Conservation (phyloP, 306 rosid species). For the Bauhinia variegata region DNA sequence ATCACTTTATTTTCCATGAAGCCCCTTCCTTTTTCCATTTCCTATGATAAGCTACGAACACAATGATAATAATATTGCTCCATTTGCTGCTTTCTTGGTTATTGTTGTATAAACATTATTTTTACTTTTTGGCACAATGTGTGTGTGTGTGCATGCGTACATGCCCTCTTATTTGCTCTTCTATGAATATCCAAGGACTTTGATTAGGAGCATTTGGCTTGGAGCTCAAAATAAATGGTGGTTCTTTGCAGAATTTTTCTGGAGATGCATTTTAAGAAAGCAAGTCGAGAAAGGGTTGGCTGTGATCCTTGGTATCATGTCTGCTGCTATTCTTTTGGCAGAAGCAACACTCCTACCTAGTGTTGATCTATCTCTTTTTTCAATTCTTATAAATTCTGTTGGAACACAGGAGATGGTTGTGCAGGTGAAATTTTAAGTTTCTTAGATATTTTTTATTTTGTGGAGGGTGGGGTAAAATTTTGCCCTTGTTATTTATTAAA, state of each 20-base stretch:
- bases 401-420: slow-evolving; percentile 80
- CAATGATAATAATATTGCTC: not conserved
- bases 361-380: slow-evolving; percentile 89
- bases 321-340: slow-evolving; percentile 91
- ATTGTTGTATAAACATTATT: slow-evolving; percentile 1
- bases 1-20: not conserved
- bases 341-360: slow-evolving; percentile 93
- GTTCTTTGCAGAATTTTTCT: slow-evolving; percentile 77
- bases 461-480: too few species aligned
- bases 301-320: slow-evolving; percentile 75
- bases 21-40: slow-evolving; percentile 8
- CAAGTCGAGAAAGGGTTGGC: slow-evolving; percentile 82
- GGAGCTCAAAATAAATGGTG: slow-evolving; percentile 33
- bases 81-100: slow-evolving; percentile 14
- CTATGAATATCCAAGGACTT: slow-evolving; percentile 23
- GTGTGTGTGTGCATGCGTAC: slow-evolving; percentile 24
- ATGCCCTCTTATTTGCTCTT: not conserved
- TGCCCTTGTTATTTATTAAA: not conserved
- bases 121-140: not conserved
- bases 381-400: slow-evolving; percentile 82
- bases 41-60: slow-evolving; percentile 10
- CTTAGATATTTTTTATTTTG: too few species aligned
- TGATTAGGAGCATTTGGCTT: slow-evolving; percentile 25
- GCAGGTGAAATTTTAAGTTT: slow-evolving; percentile 66
- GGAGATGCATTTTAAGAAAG: slow-evolving; percentile 88